Base-by-base conservation (phyloP, 345 rosid genomes). In the Mangifera indica region DNA sequence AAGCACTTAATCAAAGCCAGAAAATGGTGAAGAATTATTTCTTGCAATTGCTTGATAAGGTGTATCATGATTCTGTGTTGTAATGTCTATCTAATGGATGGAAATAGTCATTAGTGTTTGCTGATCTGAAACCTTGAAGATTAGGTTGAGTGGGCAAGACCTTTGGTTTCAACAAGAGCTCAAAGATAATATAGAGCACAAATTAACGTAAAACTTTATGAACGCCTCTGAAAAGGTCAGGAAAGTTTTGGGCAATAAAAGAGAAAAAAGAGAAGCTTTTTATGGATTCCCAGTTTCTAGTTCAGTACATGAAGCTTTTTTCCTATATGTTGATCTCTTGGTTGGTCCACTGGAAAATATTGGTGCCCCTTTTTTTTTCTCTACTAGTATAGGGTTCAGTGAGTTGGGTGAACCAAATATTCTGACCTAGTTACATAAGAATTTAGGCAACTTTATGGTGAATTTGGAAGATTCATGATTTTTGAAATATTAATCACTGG, bases 1-100 rank as follows among this genome's bases (percentile, higher is more conserved):
- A 91, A 84, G 79, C 90, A 22, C 76, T 87, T 66, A 91, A 89
- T 77, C 91, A 80, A 77, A 89, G 91, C 46, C 97, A 91, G 76
- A 91, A 85, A 81, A 74, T 86, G 97, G 97, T 86, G 79, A 74
- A 67, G 15, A 26, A 13, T 61, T 12, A n/a, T 49, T 0, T 32
- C 22, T 24, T 22, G n/a, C 53, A 55, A 58, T 25, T 53, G 18
- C n/a, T 70, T 66, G 24, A 72, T 53, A 20, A 10, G 56, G 26
- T 45, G 48, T 70, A 48, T 51, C 55, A 12, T 66, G 12, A 17
- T 26, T 29, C n/a, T 66, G 32, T 32, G 18, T 51, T 32, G 32
- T 66, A 32, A 20, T 66, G 46, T 17, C 2, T 66, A 7, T 32
- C 11, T 45, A 40, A 2, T 66, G 69, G 21, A 66, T 51, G 9